Evolutionary conservation across 345 rosid species (phyloP), one percentile per base, ranked within the genome.

Genomic region (Firmiana major): DNA sequence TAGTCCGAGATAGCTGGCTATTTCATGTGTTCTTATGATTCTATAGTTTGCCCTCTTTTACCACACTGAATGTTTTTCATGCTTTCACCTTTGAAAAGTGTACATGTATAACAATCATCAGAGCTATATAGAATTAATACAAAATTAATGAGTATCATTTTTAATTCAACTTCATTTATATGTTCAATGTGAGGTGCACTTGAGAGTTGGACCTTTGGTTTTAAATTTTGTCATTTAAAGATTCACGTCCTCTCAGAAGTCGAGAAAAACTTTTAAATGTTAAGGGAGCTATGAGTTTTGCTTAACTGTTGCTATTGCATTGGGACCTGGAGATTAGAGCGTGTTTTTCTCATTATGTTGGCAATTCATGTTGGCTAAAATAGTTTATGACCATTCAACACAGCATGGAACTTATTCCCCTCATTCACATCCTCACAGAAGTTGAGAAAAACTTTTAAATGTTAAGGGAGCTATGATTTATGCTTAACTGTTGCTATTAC

Each of bases 1-100:
- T 78, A 73, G 83, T 74, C 72, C 28, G 45, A 64, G 11, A 74
- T 45, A 28, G 48, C 63, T 40, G 72, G 55, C 6, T 11, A 21
- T 36, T 24, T 59, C 57, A 43, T 43, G 22, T 28, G 2, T 43
- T n/a, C 13, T 7, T 40, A 58, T 40, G 49, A 43, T 17, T 59
- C 54, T 58, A 36, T 19, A 9, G 38, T 55, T 16, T 69, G 22
- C n/a, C 13, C 19, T 13, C n/a, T 26, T 40, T 0, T 57, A 28
- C 28, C n/a, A 4, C 13, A 3, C 21, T 48, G n/a, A 11, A 75
- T 45, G 17, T 13, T 64, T 75, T n/a, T 36, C 59, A 26, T 28
- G 57, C 70, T 42, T 74, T 48, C 40, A 63, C 22, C 49, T 36
- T 36, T 36, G 36, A 7, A 9, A 75, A 34, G 38, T 10, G 59